Percentiles rank a stretch among this genome's conserved stretches.
Evolutionary conservation across 495 filamentous ascomycete genomes (phyloP).

Genomic region (Neurospora sp.): DNA sequence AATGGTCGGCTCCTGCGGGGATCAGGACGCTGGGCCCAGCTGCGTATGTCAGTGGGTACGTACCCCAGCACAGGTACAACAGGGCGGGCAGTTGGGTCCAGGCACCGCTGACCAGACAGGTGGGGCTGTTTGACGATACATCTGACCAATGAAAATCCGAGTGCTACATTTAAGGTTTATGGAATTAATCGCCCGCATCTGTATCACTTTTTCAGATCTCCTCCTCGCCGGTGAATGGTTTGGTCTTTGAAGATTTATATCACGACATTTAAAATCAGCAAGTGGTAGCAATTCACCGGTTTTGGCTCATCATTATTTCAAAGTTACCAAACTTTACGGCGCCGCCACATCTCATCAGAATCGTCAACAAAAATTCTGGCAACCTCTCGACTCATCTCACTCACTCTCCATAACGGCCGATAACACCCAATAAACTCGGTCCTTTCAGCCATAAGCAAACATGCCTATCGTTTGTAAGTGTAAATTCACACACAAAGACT

Average conservation of each 20-base stretch:
- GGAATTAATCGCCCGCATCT: background rate
- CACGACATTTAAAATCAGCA: background rate
- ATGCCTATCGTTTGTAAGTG: slow-evolving; percentile 61
- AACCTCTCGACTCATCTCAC: background rate
- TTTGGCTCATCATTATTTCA: background rate
- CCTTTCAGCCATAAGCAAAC: slow-evolving; percentile 5
- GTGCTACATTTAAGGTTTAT: background rate
- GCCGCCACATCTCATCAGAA: background rate
- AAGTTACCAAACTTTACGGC: background rate
- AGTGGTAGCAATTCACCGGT: background rate
- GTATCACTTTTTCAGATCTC: background rate
- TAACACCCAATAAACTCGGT: background rate
- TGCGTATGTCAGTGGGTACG: background rate
- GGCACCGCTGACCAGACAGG: background rate
- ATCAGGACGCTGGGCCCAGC: slow-evolving; percentile 3
- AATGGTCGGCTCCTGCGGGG: slow-evolving; percentile 15
- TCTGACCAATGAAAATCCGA: background rate
- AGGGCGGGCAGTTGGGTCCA: background rate
- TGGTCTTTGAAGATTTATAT: background rate
- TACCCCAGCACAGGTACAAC: background rate
- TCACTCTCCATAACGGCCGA: background rate
- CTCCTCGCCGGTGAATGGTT: background rate
- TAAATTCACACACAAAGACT: background rate
- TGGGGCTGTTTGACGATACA: background rate
- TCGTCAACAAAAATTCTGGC: background rate